Base-by-base conservation (phyloP, 805 yeast genomes). In the Cyberlindnera mississippiensis region DNA sequence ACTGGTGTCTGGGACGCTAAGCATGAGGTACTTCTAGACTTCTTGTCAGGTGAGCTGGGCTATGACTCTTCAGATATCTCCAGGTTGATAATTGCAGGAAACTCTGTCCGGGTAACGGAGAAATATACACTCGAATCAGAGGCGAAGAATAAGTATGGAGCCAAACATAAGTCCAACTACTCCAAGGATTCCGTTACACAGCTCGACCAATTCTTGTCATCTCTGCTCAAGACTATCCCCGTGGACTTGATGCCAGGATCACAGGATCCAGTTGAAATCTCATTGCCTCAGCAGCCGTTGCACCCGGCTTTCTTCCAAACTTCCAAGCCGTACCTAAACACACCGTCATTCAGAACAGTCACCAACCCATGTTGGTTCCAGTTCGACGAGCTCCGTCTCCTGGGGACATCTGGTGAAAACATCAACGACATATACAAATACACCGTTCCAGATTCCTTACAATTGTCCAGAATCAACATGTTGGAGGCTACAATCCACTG, bases 221-320 rank as follows among this genome's bases (percentile, higher is more conserved):
- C 82, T 12, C 46, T 86, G 1, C 63, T 81, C 3, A 61, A 69
- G 7, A 68, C 83, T 2, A 62, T 88, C 14, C 84, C 95, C 0
- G 79, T 90, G 6, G 75, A 82, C 33, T 53, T 93, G 2, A 72
- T 93, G 80, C 96, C 99, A 0, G 98, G 99, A 4, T 73, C 67
- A 7, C 63, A 71, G 4, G 99, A 93, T 60, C 96, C 97, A 0
- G 80, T 87, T n/a, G 95, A 85, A 46, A 65, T 74, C 14, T 76
- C 90, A 37, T 62, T 88, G 43, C 99, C 99, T 1, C 97, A 93
- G 61, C 96, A 85, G 60, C 85, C 95, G 2, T 58, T 93, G n/a
- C 96, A 91, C 59, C 69, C 69, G 39, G 82, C 95, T 1, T 70
- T 91, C 42, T 80, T 93, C 53, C 66, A 69, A 4, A 57, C 61